phyloP scores from a whole-genome alignment of 345 rosid genomes.

The Murraya koenigii region DNA sequence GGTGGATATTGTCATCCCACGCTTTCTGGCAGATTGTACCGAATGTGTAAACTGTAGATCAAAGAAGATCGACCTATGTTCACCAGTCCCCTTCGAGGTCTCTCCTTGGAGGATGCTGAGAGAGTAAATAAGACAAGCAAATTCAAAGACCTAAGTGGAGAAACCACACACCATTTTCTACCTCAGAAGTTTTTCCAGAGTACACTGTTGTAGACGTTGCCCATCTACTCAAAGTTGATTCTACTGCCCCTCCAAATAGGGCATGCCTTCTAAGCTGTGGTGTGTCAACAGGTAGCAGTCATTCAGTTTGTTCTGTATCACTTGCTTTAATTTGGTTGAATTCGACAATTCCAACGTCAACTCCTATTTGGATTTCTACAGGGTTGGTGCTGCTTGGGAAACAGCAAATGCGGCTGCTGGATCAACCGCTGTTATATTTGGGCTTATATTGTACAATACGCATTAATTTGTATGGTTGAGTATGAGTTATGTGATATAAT shows the following conservation, averaged over 20 bases:
- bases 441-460: conserved; percentile 59
- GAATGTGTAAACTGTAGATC: conserved; percentile 72
- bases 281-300: conserved; percentile 64
- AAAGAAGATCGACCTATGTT: conserved; percentile 70
- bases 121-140: conserved; percentile 61
- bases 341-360: not conserved
- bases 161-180: conserved; percentile 61
- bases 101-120: conserved; percentile 78
- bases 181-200: conserved; percentile 71
- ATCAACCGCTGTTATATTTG: conserved; percentile 80
- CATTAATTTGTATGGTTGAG: conserved; percentile 39
- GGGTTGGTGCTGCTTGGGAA: conserved; percentile 88
- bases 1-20: conserved; percentile 75
- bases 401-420: conserved; percentile 77
- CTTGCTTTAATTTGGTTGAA: not conserved
- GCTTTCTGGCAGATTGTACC: conserved; percentile 66
- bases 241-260: conserved; percentile 55
- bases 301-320: not conserved
- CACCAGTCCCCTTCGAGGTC: conserved; percentile 58
- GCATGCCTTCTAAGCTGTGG: conserved; percentile 93
- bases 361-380: conserved; percentile 8
- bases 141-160: conserved; percentile 75
- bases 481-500: not conserved
- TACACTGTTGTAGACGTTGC: conserved; percentile 72
- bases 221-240: conserved; percentile 65